Conservation (phyloP, 495 filamentous ascomycete genomes). For the Trichocladium antarcticum region DNA sequence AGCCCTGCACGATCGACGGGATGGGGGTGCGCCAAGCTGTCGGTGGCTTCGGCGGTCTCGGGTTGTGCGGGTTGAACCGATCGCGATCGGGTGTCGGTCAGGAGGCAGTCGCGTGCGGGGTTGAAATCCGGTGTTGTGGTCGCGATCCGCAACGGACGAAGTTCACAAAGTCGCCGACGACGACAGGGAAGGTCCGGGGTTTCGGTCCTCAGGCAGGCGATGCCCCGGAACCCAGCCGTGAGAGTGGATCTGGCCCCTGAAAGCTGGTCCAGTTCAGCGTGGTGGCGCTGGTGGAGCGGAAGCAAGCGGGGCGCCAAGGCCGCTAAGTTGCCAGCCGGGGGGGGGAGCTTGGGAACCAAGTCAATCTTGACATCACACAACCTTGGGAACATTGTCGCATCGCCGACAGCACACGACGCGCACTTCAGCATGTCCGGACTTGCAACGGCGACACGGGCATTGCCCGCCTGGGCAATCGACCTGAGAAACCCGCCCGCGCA, state of each 20-base stretch:
- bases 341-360: conserved; percentile 8
- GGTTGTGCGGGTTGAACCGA: not conserved
- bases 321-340: not conserved
- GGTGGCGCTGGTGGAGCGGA: conserved; percentile 6
- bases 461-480: conserved; percentile 71
- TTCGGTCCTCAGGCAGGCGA: not conserved
- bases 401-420: not conserved
- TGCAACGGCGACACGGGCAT: conserved; percentile 7
- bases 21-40: not conserved
- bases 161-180: not conserved
- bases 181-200: conserved; percentile 3
- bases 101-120: too few species aligned
- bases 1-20: not conserved
- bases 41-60: not conserved
- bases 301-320: conserved; percentile 12
- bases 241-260: conserved; percentile 6
- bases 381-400: not conserved
- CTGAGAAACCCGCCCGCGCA: conserved; percentile 54
- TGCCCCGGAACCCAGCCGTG: not conserved
- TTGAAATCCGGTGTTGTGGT: not conserved
- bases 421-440: conserved; percentile 17
- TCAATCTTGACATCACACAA: conserved; percentile 14
- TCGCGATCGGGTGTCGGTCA: not conserved
- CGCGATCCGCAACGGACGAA: not conserved
- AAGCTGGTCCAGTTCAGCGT: conserved; percentile 1